A percentile compares a stretch with the other conserved stretches of the same genome.
phyloP scores from a whole-genome alignment of 768 basidiomycete species.

The Xerocomus potaroensis region DNA sequence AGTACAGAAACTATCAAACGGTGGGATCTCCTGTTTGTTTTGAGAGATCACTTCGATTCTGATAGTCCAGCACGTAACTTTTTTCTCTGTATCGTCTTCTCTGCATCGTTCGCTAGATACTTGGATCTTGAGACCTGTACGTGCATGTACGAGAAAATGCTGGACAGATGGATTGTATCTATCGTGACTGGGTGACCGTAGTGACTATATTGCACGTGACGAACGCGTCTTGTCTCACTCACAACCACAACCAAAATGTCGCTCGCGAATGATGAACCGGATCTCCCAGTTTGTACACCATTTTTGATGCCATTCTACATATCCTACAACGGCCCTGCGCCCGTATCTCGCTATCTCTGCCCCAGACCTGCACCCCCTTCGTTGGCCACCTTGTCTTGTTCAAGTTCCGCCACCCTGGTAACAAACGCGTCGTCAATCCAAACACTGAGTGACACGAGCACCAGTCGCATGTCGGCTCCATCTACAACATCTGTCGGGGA shows the following conservation, averaged over 20 bases:
- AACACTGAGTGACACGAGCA: constrained; percentile 2
- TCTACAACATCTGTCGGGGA: constrained; percentile 6
- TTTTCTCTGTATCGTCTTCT: too few species aligned
- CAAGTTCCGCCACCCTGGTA: constrained; percentile 13
- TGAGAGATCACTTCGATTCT: too few species aligned
- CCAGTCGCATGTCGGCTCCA: constrained; percentile 1
- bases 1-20: too few species aligned
- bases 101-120: too few species aligned
- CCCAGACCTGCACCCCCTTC: constrained; percentile 37
- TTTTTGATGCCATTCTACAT: constrained; percentile 85
- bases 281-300: constrained; percentile 44
- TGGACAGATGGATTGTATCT: too few species aligned
- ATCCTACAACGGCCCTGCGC: constrained; percentile 63
- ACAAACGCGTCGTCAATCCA: constrained; percentile 6
- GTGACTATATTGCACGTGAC: constrained; percentile 15
- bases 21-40: too few species aligned
- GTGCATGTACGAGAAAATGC: too few species aligned
- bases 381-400: constrained; percentile 7
- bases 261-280: constrained; percentile 4
- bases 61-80: too few species aligned
- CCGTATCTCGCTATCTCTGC: constrained; percentile 70
- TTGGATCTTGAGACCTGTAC: too few species aligned
- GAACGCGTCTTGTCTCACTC: neutral
- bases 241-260: constrained; percentile 7
- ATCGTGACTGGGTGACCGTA: too few species aligned